Conservation (phyloP, 805 yeast genomes). For the Ogataea pilisensis region DNA sequence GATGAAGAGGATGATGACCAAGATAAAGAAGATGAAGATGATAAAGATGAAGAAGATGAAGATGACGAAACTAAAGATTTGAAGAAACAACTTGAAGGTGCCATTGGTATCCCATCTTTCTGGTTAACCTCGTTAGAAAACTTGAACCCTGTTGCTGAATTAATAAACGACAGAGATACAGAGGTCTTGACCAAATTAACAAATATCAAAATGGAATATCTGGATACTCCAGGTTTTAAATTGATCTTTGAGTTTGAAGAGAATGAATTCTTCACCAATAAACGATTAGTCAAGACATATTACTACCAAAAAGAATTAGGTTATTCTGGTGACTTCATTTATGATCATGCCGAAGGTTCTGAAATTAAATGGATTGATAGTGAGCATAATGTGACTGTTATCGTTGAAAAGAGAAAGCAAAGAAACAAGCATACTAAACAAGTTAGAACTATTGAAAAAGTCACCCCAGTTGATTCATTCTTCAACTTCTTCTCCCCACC, state of each 20-base stretch:
- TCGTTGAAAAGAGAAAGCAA: conserved; percentile 92
- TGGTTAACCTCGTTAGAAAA: conserved; percentile 96
- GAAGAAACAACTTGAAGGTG: conserved; percentile 25
- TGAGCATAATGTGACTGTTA: conserved; percentile 78
- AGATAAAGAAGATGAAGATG: conserved; percentile 41
- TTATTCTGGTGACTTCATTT: conserved; percentile 92
- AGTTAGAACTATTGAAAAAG: conserved; percentile 91
- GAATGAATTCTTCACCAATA: conserved; percentile 76
- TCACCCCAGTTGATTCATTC: conserved; percentile 91
- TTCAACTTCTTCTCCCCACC: conserved; percentile 97
- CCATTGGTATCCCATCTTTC: conserved; percentile 84
- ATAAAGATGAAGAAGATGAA: conserved; percentile 36
- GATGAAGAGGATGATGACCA: conserved; percentile 31
- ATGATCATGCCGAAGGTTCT: conserved; percentile 93
- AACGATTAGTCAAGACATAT: conserved; percentile 74
- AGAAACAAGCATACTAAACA: conserved; percentile 95
- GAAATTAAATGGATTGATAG: conserved; percentile 79
- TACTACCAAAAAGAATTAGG: conserved; percentile 93
- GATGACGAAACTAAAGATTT: conserved; percentile 33
- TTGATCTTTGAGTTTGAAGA: conserved; percentile 75
- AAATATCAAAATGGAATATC: conserved; percentile 75
- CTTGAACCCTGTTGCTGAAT: conserved; percentile 72
- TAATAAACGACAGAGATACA: conserved; percentile 84
- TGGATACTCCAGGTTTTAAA: conserved; percentile 83
- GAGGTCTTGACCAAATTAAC: conserved; percentile 68